Percentiles rank a stretch among this genome's conserved stretches.
Conservation (phyloP, 371 early-diverging fungal species). For the Rhizomucor pusillus region DNA sequence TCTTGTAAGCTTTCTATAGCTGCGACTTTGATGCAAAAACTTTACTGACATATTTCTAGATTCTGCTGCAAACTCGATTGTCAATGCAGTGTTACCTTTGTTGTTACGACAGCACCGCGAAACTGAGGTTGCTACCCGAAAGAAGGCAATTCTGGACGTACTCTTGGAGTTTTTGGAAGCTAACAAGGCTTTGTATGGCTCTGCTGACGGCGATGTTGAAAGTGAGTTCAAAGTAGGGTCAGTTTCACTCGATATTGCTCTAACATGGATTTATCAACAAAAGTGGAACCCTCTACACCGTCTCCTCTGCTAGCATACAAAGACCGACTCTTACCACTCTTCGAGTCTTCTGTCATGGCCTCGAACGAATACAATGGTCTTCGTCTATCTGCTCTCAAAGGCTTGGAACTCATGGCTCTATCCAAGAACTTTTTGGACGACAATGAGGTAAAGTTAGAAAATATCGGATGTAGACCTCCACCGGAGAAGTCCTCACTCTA, state of each 20-base stretch:
- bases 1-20: conserved; percentile 43
- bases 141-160: conserved; percentile 66
- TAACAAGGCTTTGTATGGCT: conserved; percentile 55
- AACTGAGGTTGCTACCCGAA: conserved; percentile 54
- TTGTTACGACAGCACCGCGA: conserved; percentile 55
- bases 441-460: conserved; percentile 44
- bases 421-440: conserved; percentile 53
- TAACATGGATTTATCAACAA: too few species aligned
- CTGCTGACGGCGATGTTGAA: conserved; percentile 33
- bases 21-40: background rate
- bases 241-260: too few species aligned
- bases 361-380: conserved; percentile 74
- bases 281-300: conserved; percentile 40
- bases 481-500: too few species aligned
- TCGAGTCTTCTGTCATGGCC: conserved; percentile 49
- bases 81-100: conserved; percentile 50
- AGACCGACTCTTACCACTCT: conserved; percentile 66
- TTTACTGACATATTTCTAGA: conserved; percentile 24
- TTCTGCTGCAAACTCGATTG: conserved; percentile 61
- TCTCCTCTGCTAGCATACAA: conserved; percentile 65
- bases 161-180: conserved; percentile 69
- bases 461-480: background rate
- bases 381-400: conserved; percentile 64
- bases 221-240: conserved; percentile 20
- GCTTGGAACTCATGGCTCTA: conserved; percentile 63